These are phyloP conservation scores for Moricandia arvensis DNA, from an alignment of 345 rosid species.

Conservation along the genomic window DNA sequence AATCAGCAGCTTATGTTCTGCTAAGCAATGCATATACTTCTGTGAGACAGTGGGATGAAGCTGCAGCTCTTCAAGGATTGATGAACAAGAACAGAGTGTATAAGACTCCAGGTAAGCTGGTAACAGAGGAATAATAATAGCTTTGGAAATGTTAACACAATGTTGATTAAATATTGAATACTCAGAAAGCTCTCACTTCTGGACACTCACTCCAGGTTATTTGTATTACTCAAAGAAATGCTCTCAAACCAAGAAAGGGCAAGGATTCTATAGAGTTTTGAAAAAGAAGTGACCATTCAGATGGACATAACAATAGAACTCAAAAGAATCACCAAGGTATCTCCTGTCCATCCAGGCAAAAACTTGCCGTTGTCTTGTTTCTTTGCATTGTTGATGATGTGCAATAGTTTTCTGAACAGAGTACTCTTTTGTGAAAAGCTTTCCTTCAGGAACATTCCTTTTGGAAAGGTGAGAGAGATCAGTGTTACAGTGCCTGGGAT, in stretches of 20 bases:
- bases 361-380: constrained; percentile 75
- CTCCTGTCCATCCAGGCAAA: constrained; percentile 94
- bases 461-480: constrained; percentile 87
- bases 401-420: constrained; percentile 70
- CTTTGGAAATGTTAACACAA: neutral
- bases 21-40: constrained; percentile 66
- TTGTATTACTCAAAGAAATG: too few species aligned
- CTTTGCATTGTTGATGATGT: constrained; percentile 62
- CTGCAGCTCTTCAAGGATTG: constrained; percentile 49
- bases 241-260: too few species aligned
- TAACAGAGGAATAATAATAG: constrained; percentile 28
- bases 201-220: constrained; percentile 21
- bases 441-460: constrained; percentile 75
- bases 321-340: constrained; percentile 63
- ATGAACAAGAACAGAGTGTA: constrained; percentile 49
- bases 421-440: constrained; percentile 80
- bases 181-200: constrained; percentile 20
- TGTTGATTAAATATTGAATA: constrained; percentile 5
- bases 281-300: neutral
- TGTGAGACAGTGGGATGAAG: constrained; percentile 72
- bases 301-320: neutral
- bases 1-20: constrained; percentile 61
- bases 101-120: constrained; percentile 67
- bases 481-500: constrained; percentile 94
- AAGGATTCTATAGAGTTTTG: too few species aligned